Evolutionary conservation across 2,329 filamentous ascomycete species (phyloP), one percentile per base, ranked within the genome.

Genomic region (Fusarium guadeloupense): DNA sequence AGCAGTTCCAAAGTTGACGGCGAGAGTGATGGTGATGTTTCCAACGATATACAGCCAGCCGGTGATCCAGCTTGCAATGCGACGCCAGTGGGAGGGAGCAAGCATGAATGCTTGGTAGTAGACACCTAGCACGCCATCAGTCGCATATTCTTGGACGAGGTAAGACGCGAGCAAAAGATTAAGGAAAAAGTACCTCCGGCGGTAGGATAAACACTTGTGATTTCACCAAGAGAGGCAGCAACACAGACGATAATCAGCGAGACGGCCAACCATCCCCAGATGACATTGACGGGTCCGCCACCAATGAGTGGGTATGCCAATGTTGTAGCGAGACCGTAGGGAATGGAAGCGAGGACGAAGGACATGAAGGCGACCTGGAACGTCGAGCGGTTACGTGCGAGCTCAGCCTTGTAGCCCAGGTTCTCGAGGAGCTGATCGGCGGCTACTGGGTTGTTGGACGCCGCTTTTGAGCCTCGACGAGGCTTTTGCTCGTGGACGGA

Each of bases 51-150:
- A 93, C 19, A 89, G 80, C 89, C 89, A 93, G 57, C 89, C 89
- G 64, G 87, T 89, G 58, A 90, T 85, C 85, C 88, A 92, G 26
- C 87, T 87, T 14, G 88, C 80, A 14, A 89, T 76, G 35, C 82
- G 84, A 47, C 89, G 86, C 77, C 84, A 89, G 14, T 74, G 75
- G 21, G 81, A 73, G 16, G 87, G 81, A 0, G 89, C 83, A 13
- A 93, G 83, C 85, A 91, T 91, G 71, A 89, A 92, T 6, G 89
- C 88, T 77, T 91, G 89, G 74, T 91, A 92, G 77, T 93, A 92
- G 48, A 92, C 89, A 51, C 77, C 77, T 54, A 52, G n/a, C 30
- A 43, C 44, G 37, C 40, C 34, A 64, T 67, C 57, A 67, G 66
- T 56, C 25, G 59, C 48, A 52, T 64, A 35, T 45, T 60, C 47